Evolutionary conservation across 2,329 filamentous ascomycete species (phyloP).

Genomic region (Lanzia echinophila): DNA sequence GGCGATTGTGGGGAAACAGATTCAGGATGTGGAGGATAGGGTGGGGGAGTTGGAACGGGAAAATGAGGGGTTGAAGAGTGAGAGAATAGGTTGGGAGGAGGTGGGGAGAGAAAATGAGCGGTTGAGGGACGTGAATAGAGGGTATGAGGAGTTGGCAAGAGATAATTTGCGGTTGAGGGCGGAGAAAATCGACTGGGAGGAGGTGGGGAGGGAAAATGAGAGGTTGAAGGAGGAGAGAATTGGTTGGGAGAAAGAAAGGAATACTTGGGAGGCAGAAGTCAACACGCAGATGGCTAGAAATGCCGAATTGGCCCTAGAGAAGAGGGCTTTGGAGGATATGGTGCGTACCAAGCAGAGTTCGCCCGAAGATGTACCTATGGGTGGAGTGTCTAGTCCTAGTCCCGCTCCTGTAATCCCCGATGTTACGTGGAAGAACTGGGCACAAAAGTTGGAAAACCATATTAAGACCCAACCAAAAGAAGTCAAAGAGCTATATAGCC

Average conservation of each 20-base stretch:
- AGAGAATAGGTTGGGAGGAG: not conserved
- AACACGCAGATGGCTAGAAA: not conserved
- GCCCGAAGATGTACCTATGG: not conserved
- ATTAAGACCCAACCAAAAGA: not conserved
- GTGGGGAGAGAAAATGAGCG: not conserved
- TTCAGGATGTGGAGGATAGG: not conserved
- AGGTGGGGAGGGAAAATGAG: not conserved
- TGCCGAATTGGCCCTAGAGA: not conserved
- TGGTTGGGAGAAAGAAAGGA: not conserved
- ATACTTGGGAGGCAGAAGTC: not conserved
- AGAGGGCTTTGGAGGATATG: conserved; percentile 2
- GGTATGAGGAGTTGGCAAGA: not conserved
- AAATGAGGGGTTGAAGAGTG: not conserved
- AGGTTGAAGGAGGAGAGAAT: not conserved
- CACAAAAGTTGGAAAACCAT: not conserved
- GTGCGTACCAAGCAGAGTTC: not conserved
- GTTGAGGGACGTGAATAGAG: not conserved
- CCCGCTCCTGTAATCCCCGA: not conserved
- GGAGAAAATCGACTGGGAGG: not conserved
- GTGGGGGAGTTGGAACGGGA: not conserved
- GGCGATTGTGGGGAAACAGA: not conserved
- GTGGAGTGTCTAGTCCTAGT: not conserved
- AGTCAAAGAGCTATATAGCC: not conserved
- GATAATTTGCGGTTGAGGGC: not conserved
- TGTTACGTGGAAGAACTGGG: not conserved